A percentile compares a stretch with the other conserved stretches of the same genome.
These are phyloP conservation scores for Metahyphopichia silvanorum DNA, from an alignment of 805 yeast species.

Conservation along the genomic window DNA sequence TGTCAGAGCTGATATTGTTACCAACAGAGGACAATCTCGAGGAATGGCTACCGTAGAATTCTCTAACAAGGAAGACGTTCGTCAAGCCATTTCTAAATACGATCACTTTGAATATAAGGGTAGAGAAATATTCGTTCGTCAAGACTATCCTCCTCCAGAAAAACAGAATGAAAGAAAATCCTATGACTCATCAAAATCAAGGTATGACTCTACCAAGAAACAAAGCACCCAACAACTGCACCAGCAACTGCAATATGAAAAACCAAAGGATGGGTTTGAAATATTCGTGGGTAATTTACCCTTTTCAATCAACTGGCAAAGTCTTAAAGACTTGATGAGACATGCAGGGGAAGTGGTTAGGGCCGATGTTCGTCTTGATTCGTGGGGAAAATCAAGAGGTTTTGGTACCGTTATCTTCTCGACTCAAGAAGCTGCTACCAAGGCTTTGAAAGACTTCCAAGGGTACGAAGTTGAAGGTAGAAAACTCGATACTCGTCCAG, in stretches of 20 bases:
- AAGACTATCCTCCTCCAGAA: conserved; percentile 81
- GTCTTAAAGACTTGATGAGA: conserved; percentile 79
- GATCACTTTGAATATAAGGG: conserved; percentile 66
- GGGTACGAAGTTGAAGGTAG: conserved; percentile 77
- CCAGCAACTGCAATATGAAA: conserved; percentile 5
- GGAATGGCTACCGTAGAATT: conserved; percentile 94
- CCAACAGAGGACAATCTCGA: conserved; percentile 73
- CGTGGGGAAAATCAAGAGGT: conserved; percentile 78
- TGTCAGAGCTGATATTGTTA: conserved; percentile 78
- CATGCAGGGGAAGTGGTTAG: conserved; percentile 73
- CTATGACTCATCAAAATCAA: background rate
- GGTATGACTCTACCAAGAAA: conserved; percentile 15
- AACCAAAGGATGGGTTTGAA: conserved; percentile 46
- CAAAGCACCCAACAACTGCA: conserved; percentile 3
- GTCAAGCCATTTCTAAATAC: conserved; percentile 63
- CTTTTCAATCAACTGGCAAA: conserved; percentile 78
- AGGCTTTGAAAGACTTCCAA: conserved; percentile 67
- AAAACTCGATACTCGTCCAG: conserved; percentile 74
- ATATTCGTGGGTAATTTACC: conserved; percentile 83
- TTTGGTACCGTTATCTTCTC: conserved; percentile 77
- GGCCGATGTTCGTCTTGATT: conserved; percentile 71
- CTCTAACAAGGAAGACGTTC: conserved; percentile 59
- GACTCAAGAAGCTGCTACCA: conserved; percentile 62
- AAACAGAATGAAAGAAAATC: conserved; percentile 22
- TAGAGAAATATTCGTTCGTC: conserved; percentile 84